phyloP scores from a whole-genome alignment of 208 protist species.

The Angomonas deanei region DNA sequence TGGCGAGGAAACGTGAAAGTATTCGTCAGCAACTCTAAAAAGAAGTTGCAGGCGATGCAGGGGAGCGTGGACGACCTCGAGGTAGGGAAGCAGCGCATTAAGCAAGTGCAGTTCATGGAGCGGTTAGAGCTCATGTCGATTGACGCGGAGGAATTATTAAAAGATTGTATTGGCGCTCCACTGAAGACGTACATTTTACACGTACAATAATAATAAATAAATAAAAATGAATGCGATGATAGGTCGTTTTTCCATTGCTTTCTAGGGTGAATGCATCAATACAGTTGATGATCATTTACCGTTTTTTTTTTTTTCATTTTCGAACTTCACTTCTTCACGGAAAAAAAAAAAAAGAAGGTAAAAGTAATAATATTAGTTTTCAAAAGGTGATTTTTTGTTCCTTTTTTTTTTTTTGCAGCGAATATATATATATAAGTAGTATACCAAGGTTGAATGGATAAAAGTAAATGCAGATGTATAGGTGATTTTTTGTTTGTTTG shows the following conservation, averaged over 20 bases:
- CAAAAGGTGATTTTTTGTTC: constrained; percentile 5
- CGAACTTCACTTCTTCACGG: too few relatives aligned
- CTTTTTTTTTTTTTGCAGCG: constrained; percentile 10
- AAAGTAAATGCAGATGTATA: too few relatives aligned
- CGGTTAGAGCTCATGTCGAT: constrained; percentile 52
- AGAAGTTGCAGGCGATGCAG: background rate
- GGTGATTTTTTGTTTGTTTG: too few relatives aligned
- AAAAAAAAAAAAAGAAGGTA: constrained; percentile 4
- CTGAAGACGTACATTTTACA: constrained; percentile 55
- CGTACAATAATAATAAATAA: background rate
- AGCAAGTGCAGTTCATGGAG: constrained; percentile 35
- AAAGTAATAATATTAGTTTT: background rate
- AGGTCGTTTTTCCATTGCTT: background rate
- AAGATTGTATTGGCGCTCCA: constrained; percentile 32
- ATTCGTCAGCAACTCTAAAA: constrained; percentile 31
- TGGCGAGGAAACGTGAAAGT: constrained; percentile 42
- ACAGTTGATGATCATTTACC: background rate
- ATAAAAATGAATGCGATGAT: background rate
- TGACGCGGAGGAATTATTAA: constrained; percentile 56
- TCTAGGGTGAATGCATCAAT: background rate
- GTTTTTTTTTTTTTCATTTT: constrained; percentile 20
- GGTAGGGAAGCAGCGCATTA: constrained; percentile 17
- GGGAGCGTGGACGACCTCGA: background rate
- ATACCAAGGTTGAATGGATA: too few relatives aligned
- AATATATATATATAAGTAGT: background rate